phyloP scores from a whole-genome alignment of 2,329 filamentous ascomycete species.

The Trichoderma pleuroti region DNA sequence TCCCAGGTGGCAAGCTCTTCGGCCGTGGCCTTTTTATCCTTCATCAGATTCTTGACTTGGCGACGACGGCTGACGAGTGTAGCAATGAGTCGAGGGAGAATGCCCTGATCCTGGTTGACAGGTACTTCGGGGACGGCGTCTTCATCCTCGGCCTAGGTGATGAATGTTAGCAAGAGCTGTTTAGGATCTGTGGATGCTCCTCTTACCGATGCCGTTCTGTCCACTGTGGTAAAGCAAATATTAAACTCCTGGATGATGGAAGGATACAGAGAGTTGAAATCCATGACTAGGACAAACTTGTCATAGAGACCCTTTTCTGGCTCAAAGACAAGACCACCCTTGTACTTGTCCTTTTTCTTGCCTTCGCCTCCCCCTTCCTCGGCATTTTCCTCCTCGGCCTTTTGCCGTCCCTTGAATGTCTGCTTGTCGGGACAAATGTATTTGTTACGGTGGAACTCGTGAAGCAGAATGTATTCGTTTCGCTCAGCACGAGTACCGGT shows the following conservation, averaged over 20 bases:
- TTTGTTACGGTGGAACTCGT: conserved; percentile 94
- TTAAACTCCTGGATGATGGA: conserved; percentile 99
- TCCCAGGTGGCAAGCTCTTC: conserved; percentile 95
- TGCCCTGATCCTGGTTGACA: conserved; percentile 70
- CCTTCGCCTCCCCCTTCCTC: conserved; percentile 67
- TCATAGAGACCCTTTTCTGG: conserved; percentile 97
- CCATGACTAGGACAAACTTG: conserved; percentile 98
- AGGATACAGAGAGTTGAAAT: conserved; percentile 98
- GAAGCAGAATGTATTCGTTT: conserved; percentile 97
- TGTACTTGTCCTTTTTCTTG: conserved; percentile 99
- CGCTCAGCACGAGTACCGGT: conserved; percentile 95
- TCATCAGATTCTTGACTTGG: conserved; percentile 96
- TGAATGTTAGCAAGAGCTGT: conserved; percentile 29
- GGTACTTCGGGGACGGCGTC: conserved; percentile 89
- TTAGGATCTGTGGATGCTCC: background rate
- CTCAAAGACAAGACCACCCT: conserved; percentile 97
- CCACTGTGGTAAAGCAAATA: conserved; percentile 98
- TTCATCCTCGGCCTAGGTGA: conserved; percentile 59
- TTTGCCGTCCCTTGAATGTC: conserved; percentile 70
- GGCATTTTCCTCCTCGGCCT: conserved; percentile 64
- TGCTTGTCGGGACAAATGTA: conserved; percentile 98
- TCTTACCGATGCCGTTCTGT: conserved; percentile 68
- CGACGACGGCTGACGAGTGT: conserved; percentile 85
- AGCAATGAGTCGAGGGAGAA: conserved; percentile 85
- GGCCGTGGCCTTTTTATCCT: conserved; percentile 77